These are phyloP conservation scores for Starmerella tilneyi DNA, from an alignment of 805 yeast species.

Conservation along the genomic window DNA sequence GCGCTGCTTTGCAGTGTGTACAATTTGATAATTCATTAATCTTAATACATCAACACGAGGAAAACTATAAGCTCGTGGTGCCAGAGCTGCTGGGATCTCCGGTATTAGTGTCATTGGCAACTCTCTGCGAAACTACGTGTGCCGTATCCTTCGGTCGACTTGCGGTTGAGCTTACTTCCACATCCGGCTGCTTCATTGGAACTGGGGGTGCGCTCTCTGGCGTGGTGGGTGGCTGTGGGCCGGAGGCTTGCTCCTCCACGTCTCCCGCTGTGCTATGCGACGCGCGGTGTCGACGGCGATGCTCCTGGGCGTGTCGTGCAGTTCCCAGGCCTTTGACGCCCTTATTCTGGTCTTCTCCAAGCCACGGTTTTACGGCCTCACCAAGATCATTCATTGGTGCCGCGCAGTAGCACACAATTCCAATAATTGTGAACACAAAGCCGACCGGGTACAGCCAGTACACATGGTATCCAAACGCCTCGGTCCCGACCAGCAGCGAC, in stretches of 20 bases:
- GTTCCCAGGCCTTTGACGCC: constrained; percentile 34
- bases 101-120: no score
- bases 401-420: constrained; percentile 35
- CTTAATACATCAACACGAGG: no score
- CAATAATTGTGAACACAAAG: constrained; percentile 36
- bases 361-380: constrained; percentile 39
- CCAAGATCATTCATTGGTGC: constrained; percentile 32
- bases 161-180: no score
- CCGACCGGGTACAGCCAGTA: constrained; percentile 41
- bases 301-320: constrained; percentile 17
- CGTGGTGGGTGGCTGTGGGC: no score
- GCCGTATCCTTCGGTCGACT: no score
- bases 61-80: not conserved
- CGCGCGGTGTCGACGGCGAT: not conserved
- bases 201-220: no score
- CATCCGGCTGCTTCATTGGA: no score
- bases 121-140: no score
- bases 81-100: no score
- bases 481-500: constrained; percentile 37
- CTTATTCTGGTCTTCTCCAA: constrained; percentile 29
- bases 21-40: no score
- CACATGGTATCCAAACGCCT: constrained; percentile 38
- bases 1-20: no score
- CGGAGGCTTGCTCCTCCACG: not conserved
- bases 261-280: not conserved